phyloP scores from a whole-genome alignment of 129 eudicot genomes.

The Gnaphalium uliginosum region DNA sequence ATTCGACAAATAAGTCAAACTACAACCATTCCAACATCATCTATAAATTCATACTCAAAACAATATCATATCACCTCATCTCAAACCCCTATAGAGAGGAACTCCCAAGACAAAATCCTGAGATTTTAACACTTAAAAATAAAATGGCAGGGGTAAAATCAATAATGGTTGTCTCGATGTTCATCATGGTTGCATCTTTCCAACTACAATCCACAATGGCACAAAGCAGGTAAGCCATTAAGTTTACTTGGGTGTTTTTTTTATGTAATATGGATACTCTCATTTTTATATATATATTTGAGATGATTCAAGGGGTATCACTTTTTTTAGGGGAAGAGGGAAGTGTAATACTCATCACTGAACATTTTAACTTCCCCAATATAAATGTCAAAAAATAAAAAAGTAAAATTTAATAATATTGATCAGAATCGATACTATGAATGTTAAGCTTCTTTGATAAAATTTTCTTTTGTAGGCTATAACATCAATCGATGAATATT shows the following conservation, averaged over 20 bases:
- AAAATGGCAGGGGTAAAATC: constrained; percentile 22
- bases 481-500: no score
- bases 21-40: constrained; percentile 5
- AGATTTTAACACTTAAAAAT: not conserved
- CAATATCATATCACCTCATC: constrained; percentile 10
- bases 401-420: no score
- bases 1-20: not conserved
- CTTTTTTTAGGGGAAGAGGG: no score
- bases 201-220: constrained; percentile 6
- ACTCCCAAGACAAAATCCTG: not conserved
- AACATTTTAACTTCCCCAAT: no score
- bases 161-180: not conserved
- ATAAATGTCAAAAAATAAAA: no score
- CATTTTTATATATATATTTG: no score
- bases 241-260: no score
- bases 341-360: no score
- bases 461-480: no score
- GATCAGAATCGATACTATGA: no score
- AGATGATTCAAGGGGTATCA: no score
- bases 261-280: not conserved
- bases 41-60: constrained; percentile 16
- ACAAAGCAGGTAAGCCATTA: constrained; percentile 13
- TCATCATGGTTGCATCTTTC: constrained; percentile 28
- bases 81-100: not conserved
- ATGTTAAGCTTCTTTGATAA: no score